A percentile compares a stretch with the other conserved stretches of the same genome.
Conservation (phyloP, 805 yeast genomes). For the Pichia kluyveri region DNA sequence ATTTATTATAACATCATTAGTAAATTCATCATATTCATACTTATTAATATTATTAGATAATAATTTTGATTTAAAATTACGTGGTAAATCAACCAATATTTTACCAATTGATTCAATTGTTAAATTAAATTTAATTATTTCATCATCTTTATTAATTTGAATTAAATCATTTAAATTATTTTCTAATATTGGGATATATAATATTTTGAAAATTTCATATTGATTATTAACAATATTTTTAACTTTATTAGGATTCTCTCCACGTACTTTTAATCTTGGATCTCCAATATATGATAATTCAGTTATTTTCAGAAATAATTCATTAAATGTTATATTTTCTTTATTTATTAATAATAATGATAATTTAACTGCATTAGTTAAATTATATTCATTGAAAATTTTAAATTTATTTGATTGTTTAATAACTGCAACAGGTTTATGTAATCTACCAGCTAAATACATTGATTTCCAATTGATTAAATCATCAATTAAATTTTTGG, state of each 20-base stretch:
- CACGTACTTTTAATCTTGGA: slow-evolving; percentile 73
- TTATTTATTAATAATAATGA: slow-evolving; percentile 47
- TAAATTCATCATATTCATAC: slow-evolving; percentile 3
- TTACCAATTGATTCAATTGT: slow-evolving; percentile 29
- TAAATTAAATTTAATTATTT: slow-evolving; percentile 18
- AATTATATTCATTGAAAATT: slow-evolving; percentile 59
- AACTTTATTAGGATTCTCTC: slow-evolving; percentile 88
- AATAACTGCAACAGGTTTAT: slow-evolving; percentile 80
- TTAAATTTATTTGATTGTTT: slow-evolving; percentile 52
- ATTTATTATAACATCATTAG: too few relatives aligned
- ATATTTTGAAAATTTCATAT: slow-evolving; percentile 51
- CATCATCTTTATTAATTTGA: slow-evolving; percentile 4
- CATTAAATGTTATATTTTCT: slow-evolving; percentile 25
- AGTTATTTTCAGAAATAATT: slow-evolving; percentile 70
- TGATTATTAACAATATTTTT: slow-evolving; percentile 79
- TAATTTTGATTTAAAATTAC: slow-evolving; percentile 35
- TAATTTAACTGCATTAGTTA: slow-evolving; percentile 67
- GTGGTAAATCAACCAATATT: slow-evolving; percentile 43
- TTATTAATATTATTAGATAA: slow-evolving; percentile 12
- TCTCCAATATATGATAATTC: slow-evolving; percentile 85
- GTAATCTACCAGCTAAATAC: slow-evolving; percentile 87
- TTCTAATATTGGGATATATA: slow-evolving; percentile 61
- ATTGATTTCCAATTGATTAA: slow-evolving; percentile 77
- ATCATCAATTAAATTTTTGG: slow-evolving; percentile 53
- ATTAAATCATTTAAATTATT: slow-evolving; percentile 26